Evolutionary conservation across 73 alveolate species (phyloP).

Genomic region (Paramecium biaurelia): DNA sequence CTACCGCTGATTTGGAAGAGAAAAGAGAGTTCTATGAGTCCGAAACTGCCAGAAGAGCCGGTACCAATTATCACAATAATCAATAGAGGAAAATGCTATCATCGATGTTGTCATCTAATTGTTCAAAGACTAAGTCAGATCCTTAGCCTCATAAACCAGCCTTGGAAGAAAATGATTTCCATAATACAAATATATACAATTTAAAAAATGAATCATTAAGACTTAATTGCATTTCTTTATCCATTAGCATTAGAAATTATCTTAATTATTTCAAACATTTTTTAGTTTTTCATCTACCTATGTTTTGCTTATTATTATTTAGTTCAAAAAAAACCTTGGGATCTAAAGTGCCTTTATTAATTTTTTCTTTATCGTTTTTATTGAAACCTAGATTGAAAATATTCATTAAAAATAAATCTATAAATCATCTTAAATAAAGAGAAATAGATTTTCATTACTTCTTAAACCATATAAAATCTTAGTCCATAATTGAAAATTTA

Average conservation of each 20-base stretch:
- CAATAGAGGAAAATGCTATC: conserved; percentile 47
- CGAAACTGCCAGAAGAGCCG: conserved; percentile 45
- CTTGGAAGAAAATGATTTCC: conserved; percentile 31
- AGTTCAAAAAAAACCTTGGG: background rate
- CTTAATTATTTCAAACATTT: background rate
- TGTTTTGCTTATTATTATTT: background rate
- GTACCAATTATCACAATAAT: background rate
- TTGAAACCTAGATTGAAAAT: no score
- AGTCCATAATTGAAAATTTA: no score
- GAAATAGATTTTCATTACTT: no score
- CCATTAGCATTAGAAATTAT: background rate
- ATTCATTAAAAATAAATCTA: no score
- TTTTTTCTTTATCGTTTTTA: no score
- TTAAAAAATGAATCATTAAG: background rate
- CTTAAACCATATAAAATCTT: no score
- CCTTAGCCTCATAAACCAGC: conserved; percentile 51
- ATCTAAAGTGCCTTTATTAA: no score
- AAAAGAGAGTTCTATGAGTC: conserved; percentile 49
- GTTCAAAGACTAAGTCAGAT: conserved; percentile 52
- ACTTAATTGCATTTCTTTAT: background rate
- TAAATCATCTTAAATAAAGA: no score
- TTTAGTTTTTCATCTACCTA: background rate
- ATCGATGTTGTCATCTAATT: conserved; percentile 42
- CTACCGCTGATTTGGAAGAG: conserved; percentile 51
- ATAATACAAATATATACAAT: conserved; percentile 1